phyloP scores from a whole-genome alignment of 345 rosid species.

The Euphorbia peplus region DNA sequence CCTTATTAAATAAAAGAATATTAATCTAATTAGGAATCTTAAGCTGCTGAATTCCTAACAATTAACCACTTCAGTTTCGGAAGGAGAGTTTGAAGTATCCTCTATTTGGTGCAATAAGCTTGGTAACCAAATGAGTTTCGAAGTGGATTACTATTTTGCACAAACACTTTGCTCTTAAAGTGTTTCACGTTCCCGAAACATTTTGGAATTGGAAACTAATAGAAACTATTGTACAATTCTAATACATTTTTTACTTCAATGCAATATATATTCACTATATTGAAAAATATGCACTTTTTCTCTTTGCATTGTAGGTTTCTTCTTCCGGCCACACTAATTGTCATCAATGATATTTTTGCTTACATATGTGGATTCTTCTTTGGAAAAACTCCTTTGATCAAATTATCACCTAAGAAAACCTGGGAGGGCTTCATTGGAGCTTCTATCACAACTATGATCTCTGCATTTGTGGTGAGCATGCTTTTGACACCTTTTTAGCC shows the following conservation, averaged over 20 bases:
- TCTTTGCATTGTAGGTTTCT: constrained; percentile 65
- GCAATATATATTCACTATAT: constrained; percentile 1
- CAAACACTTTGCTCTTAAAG: too few relatives aligned
- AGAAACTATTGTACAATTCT: background rate
- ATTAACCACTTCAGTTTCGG: too few relatives aligned
- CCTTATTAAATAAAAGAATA: too few relatives aligned
- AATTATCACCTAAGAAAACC: constrained; percentile 95
- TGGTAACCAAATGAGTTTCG: background rate
- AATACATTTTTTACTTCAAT: background rate
- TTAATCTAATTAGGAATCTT: too few relatives aligned
- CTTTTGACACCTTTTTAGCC: background rate
- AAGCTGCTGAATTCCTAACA: too few relatives aligned
- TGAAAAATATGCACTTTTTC: background rate
- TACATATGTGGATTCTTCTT: constrained; percentile 93
- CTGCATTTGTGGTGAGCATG: constrained; percentile 77
- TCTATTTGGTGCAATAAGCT: background rate
- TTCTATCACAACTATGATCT: constrained; percentile 78
- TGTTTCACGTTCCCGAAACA: too few relatives aligned
- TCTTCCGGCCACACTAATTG: constrained; percentile 95
- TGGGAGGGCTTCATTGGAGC: constrained; percentile 99
- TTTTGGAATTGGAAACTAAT: too few relatives aligned
- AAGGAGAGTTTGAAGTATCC: background rate
- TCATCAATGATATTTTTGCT: constrained; percentile 88
- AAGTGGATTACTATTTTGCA: background rate
- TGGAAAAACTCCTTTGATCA: constrained; percentile 91